Conservation (phyloP, 2,329 filamentous ascomycete genomes). For the Hypoxylon sp. region DNA sequence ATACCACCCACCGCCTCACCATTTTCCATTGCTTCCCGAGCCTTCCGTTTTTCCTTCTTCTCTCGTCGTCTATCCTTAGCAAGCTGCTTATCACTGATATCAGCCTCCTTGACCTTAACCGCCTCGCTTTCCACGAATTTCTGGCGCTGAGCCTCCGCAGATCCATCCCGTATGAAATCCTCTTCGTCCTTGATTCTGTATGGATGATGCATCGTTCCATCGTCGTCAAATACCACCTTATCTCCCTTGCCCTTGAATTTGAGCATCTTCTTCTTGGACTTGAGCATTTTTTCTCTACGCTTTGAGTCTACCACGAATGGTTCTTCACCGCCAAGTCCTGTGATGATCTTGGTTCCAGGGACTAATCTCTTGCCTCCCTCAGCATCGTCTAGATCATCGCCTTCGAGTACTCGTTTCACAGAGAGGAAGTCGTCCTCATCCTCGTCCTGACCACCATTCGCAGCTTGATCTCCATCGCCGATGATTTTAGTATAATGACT, state of each 20-base stretch:
- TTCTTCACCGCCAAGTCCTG: slow-evolving; percentile 76
- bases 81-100: slow-evolving; percentile 85
- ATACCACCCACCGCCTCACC: slow-evolving; percentile 53
- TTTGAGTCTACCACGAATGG: slow-evolving; percentile 92
- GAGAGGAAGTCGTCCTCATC: slow-evolving; percentile 85
- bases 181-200: slow-evolving; percentile 92
- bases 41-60: slow-evolving; percentile 82
- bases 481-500: slow-evolving; percentile 93
- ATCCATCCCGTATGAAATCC: slow-evolving; percentile 81
- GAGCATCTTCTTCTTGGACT: slow-evolving; percentile 92
- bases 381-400: slow-evolving; percentile 72
- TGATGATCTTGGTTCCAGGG: slow-evolving; percentile 71
- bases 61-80: slow-evolving; percentile 83
- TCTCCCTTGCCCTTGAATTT: slow-evolving; percentile 90
- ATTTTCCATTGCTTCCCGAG: slow-evolving; percentile 70
- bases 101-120: slow-evolving; percentile 78
- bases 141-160: slow-evolving; percentile 80
- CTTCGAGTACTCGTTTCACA: slow-evolving; percentile 88
- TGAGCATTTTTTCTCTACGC: slow-evolving; percentile 93
- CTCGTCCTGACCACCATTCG: slow-evolving; percentile 63
- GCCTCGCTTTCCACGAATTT: slow-evolving; percentile 84
- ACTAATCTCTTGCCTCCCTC: slow-evolving; percentile 61
- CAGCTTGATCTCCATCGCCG: slow-evolving; percentile 67
- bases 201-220: slow-evolving; percentile 85
- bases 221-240: slow-evolving; percentile 92